Evolutionary conservation across 2,329 filamentous ascomycete species (phyloP).

Genomic region (Xenosphaeropsis pyriputrescens): DNA sequence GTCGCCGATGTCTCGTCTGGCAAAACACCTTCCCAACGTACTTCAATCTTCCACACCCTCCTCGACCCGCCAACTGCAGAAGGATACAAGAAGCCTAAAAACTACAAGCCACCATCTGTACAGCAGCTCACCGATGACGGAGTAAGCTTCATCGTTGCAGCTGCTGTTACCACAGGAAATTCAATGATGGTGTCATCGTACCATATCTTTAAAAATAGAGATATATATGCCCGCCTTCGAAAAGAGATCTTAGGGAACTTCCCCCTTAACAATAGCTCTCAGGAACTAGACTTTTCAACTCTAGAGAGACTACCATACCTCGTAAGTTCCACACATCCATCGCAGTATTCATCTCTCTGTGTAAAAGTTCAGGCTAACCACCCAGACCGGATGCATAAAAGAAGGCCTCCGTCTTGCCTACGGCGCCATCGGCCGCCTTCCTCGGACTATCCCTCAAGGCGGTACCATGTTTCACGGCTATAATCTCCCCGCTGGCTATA

Average conservation of each 20-base stretch:
- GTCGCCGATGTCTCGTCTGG: no score
- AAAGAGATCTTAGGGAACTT: slow-evolving; percentile 16
- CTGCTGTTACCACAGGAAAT: slow-evolving; percentile 20
- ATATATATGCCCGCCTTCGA: slow-evolving; percentile 11
- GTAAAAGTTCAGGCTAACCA: no score
- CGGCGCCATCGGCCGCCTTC: slow-evolving; percentile 18
- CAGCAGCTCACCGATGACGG: slow-evolving; percentile 7
- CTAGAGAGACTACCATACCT: slow-evolving; percentile 20
- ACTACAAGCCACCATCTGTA: slow-evolving; percentile 4
- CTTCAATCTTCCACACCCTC: slow-evolving; percentile 16
- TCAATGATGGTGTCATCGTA: slow-evolving; percentile 17
- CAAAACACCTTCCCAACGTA: no score
- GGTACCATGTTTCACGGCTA: slow-evolving; percentile 19
- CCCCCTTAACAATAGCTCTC: slow-evolving; percentile 12
- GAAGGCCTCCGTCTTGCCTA: slow-evolving; percentile 14
- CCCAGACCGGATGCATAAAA: slow-evolving; percentile 12
- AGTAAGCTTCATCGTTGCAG: slow-evolving; percentile 16
- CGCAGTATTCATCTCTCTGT: no score
- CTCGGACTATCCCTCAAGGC: slow-evolving; percentile 16
- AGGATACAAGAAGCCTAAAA: no score
- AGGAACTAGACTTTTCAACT: slow-evolving; percentile 10
- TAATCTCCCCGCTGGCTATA: slow-evolving; percentile 16
- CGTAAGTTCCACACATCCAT: no score
- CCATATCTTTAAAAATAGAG: slow-evolving; percentile 14
- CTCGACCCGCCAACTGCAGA: slow-evolving; percentile 7